Percentiles rank a stretch among this genome's conserved stretches.
Evolutionary conservation across 352 stramenopile species (phyloP).

Genomic region (Phytophthora idaei): DNA sequence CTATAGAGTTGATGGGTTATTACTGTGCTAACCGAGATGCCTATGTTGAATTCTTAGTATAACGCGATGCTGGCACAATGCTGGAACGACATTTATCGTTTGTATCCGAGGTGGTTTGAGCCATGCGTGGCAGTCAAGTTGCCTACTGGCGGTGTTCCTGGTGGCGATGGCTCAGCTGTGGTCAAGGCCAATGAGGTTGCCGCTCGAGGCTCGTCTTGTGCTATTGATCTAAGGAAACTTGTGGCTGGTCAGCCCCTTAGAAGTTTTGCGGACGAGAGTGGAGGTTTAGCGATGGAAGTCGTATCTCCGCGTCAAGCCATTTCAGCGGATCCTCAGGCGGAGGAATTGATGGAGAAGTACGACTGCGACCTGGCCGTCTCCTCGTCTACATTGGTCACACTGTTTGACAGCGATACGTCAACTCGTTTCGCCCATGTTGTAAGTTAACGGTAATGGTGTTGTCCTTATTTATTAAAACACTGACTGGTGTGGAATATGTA

Average conservation of each 20-base stretch:
- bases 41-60: slow-evolving; percentile 33
- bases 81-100: slow-evolving; percentile 63
- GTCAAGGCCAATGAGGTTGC: slow-evolving; percentile 58
- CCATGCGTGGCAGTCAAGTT: slow-evolving; percentile 41
- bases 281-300: slow-evolving; percentile 16
- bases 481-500: slow-evolving; percentile 23
- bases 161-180: background rate
- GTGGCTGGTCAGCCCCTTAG: slow-evolving; percentile 18
- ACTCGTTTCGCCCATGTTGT: slow-evolving; percentile 33
- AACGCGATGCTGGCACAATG: slow-evolving; percentile 45
- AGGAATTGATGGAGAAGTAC: slow-evolving; percentile 67
- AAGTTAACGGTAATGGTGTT: slow-evolving; percentile 1
- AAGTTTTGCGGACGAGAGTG: slow-evolving; percentile 17
- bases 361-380: slow-evolving; percentile 78
- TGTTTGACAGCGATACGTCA: slow-evolving; percentile 68
- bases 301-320: slow-evolving; percentile 40
- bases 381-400: slow-evolving; percentile 63
- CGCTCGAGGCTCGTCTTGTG: slow-evolving; percentile 32
- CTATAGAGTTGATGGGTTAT: background rate
- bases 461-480: background rate
- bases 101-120: slow-evolving; percentile 74
- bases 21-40: background rate
- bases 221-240: slow-evolving; percentile 18
- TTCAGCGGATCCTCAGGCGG: slow-evolving; percentile 60
- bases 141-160: slow-evolving; percentile 4